phyloP scores from a whole-genome alignment of 805 yeast genomes.

The Wickerhamiella galacta region DNA sequence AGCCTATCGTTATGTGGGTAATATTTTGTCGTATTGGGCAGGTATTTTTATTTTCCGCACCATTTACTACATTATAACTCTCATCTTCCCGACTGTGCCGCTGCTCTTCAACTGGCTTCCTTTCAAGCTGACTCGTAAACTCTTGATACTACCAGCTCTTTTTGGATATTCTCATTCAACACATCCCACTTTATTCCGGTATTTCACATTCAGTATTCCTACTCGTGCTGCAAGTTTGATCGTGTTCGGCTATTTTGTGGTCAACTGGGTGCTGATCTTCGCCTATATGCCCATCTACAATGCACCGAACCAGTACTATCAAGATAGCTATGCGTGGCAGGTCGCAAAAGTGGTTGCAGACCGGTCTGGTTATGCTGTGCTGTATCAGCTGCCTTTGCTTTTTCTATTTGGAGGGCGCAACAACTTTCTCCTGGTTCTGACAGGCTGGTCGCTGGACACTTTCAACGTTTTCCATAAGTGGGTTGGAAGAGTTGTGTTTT shows the following conservation, averaged over 20 bases:
- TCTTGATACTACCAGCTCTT: constrained; percentile 17
- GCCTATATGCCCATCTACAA: not conserved
- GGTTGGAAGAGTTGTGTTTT: constrained; percentile 36
- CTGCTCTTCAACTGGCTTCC: constrained; percentile 5
- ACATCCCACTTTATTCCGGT: constrained; percentile 8
- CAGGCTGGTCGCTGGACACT: constrained; percentile 27
- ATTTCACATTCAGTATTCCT: constrained; percentile 19
- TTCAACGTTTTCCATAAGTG: constrained; percentile 46
- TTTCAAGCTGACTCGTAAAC: constrained; percentile 10
- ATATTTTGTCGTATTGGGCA: constrained; percentile 10
- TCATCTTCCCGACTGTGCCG: constrained; percentile 3
- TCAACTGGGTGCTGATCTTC: constrained; percentile 14
- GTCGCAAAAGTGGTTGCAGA: not conserved
- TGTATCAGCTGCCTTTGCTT: constrained; percentile 27
- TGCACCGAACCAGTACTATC: not conserved
- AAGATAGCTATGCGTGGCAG: constrained; percentile 21
- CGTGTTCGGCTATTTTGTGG: constrained; percentile 20
- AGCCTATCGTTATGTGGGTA: not conserved
- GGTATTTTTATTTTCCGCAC: constrained; percentile 6
- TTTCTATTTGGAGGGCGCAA: constrained; percentile 51
- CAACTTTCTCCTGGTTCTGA: constrained; percentile 38
- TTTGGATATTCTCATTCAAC: constrained; percentile 15
- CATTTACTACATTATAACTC: not conserved
- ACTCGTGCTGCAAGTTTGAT: constrained; percentile 26
- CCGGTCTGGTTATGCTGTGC: not conserved